Evolutionary conservation across 1,139 yeast genomes (phyloP), one percentile per base, ranked within the genome.

Genomic region (Lipomyces yarrowii): DNA sequence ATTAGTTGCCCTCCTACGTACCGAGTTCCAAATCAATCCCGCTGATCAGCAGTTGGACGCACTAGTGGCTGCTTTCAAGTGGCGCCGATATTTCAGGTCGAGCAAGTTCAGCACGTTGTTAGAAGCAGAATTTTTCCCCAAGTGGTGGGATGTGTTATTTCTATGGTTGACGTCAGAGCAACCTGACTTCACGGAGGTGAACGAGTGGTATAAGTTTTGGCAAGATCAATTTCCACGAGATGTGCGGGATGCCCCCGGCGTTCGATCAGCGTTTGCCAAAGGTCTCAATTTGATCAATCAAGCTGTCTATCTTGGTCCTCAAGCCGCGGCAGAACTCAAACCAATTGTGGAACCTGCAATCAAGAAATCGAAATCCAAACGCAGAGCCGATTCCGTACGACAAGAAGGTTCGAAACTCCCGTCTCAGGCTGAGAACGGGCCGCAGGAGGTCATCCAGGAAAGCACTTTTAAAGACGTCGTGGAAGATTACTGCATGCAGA

Each of bases 381-480:
- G 30, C n/a, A 52, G 32, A 21, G 58, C 39, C 15, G 60, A 23
- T 35, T 62, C 48, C 57, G 57, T 56, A 63, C 59, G 42, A 21
- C 39, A 42, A 5, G 18, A 39, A 8, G 4, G 30, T 26, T 51
- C 56, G 35, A 48, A 62, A 35, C 48, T 58, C 10, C 26, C 57
- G 23, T 42, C 48, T 2, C 37, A 18, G n/a, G 35, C 55, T 30
- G 59, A 48, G 23, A 46, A 48, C 30, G 57, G 23, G 53, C 52
- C 37, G 39, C 21, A 58, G 11, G 68, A 37, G 55, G 35, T 51
- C 13, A 13, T 53, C 11, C 70, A 78, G 0, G 72, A 71, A 21
- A 71, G 78, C 21, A 76, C 85, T 0, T 83, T 84, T 72, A 82
- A 79, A 67, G 86, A 84, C 37, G 82, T 86, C 37, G 80, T 86